These are phyloP conservation scores for Chaetothyriales sp. DNA, from an alignment of 2,329 filamentous ascomycete species.

Conservation along the genomic window DNA sequence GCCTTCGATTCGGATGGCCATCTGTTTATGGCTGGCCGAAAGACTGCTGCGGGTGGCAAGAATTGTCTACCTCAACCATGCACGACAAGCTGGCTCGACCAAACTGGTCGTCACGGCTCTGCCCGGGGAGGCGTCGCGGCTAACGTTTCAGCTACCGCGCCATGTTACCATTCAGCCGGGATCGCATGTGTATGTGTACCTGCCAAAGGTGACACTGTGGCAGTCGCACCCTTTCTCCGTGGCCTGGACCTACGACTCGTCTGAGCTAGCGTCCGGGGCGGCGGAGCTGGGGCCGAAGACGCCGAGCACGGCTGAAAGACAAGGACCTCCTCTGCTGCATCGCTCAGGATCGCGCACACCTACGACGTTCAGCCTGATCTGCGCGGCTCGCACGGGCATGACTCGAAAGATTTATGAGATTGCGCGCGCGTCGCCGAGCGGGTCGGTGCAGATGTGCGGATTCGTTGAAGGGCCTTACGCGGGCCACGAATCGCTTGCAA, in stretches of 20 bases:
- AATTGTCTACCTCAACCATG: constrained; percentile 40
- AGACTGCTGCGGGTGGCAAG: constrained; percentile 35
- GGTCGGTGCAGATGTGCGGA: constrained; percentile 40
- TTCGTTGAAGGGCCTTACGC: constrained; percentile 52
- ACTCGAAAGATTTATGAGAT: constrained; percentile 47
- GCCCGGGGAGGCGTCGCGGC: constrained; percentile 45
- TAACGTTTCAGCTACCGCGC: constrained; percentile 46
- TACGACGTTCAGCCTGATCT: constrained; percentile 42
- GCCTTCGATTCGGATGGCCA: constrained; percentile 26
- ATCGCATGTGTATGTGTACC: constrained; percentile 48
- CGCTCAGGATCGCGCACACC: constrained; percentile 9
- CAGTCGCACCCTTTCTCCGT: constrained; percentile 38
- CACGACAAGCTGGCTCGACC: constrained; percentile 35
- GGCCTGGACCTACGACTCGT: constrained; percentile 29
- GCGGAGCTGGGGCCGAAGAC: constrained; percentile 5
- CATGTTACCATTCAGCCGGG: constrained; percentile 41
- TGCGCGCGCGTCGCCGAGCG: constrained; percentile 36
- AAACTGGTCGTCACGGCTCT: constrained; percentile 45
- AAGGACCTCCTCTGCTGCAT: not conserved
- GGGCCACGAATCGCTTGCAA: constrained; percentile 43
- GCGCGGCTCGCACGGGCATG: constrained; percentile 49
- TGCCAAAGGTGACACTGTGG: constrained; percentile 37
- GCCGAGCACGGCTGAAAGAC: constrained; percentile 17
- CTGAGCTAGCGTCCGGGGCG: constrained; percentile 14
- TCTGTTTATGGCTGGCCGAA: constrained; percentile 29